Percentiles rank a stretch among this genome's conserved stretches.
These are phyloP conservation scores for Chlorociboria aeruginascens DNA, from an alignment of 495 filamentous ascomycete genomes.

Conservation along the genomic window DNA sequence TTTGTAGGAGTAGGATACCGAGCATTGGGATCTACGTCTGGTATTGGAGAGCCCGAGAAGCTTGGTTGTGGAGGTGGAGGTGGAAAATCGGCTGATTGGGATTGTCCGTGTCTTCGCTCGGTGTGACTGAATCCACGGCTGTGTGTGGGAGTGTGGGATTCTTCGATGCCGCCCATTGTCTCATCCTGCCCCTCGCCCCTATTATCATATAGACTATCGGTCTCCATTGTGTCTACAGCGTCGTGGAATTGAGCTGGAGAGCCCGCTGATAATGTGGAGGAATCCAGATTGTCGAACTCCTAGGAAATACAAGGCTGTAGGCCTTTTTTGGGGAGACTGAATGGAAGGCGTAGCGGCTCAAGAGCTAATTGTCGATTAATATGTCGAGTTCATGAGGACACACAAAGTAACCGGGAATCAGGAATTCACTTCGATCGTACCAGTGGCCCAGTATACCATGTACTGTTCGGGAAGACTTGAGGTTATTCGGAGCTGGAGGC, in stretches of 20 bases:
- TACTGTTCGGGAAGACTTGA: constrained; percentile 9
- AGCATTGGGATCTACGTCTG: constrained; percentile 15
- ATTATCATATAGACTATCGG: constrained; percentile 9
- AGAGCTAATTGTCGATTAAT: too few species aligned
- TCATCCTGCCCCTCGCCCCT: constrained; percentile 13
- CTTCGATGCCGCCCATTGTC: constrained; percentile 13
- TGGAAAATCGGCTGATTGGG: constrained; percentile 18
- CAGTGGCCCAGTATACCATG: neutral
- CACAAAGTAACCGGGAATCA: neutral
- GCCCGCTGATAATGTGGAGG: constrained; percentile 33
- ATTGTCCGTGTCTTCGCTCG: constrained; percentile 11
- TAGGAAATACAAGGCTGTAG: neutral
- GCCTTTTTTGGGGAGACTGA: neutral
- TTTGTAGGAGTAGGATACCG: constrained; percentile 18
- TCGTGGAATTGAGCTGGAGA: constrained; percentile 38
- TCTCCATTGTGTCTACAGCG: constrained; percentile 37
- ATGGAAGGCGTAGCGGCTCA: neutral
- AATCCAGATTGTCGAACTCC: constrained; percentile 29
- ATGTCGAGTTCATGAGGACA: neutral
- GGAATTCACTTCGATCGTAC: neutral
- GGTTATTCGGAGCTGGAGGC: constrained; percentile 12
- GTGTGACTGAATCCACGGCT: constrained; percentile 6
- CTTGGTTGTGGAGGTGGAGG: constrained; percentile 8
- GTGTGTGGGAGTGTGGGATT: constrained; percentile 17
- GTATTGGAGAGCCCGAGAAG: constrained; percentile 15